Conservation (phyloP, 2,329 filamentous ascomycete species). For the Truncatella angustata region DNA sequence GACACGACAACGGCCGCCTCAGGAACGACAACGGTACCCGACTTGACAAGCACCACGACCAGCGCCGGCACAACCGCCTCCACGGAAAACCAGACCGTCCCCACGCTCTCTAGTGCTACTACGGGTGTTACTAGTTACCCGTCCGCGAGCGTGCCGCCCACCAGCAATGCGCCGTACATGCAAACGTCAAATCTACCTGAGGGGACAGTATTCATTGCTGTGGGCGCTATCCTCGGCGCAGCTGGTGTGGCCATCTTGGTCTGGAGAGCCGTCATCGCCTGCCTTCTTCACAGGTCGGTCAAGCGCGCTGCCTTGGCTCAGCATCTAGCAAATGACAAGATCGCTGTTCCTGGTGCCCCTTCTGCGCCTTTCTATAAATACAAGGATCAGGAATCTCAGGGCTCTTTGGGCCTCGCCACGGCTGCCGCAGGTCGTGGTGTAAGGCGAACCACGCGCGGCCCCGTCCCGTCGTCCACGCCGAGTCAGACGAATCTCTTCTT, state of each 20-base stretch:
- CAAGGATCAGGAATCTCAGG: constrained; percentile 56
- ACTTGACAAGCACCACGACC: not conserved
- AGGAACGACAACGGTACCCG: not conserved
- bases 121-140: constrained; percentile 58
- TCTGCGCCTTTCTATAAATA: constrained; percentile 55
- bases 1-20: not conserved
- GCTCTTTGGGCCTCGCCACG: constrained; percentile 40
- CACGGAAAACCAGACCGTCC: not conserved
- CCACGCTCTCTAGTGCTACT: constrained; percentile 48
- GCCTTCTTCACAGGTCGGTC: constrained; percentile 88
- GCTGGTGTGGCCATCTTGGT: constrained; percentile 77
- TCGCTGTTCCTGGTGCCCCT: constrained; percentile 51
- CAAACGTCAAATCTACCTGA: constrained; percentile 81
- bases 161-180: constrained; percentile 85
- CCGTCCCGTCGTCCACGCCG: constrained; percentile 53
- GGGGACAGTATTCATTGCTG: constrained; percentile 93
- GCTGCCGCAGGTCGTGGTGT: constrained; percentile 47
- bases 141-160: constrained; percentile 75
- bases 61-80: not conserved
- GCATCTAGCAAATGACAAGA: constrained; percentile 68
- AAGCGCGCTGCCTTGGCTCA: constrained; percentile 79
- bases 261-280: constrained; percentile 86
- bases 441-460: constrained; percentile 51
- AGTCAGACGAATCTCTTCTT: constrained; percentile 82
- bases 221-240: constrained; percentile 83